A percentile compares a stretch with the other conserved stretches of the same genome.
Conservation (phyloP, 2,329 filamentous ascomycete species). For the Fusarium beomiforme region DNA sequence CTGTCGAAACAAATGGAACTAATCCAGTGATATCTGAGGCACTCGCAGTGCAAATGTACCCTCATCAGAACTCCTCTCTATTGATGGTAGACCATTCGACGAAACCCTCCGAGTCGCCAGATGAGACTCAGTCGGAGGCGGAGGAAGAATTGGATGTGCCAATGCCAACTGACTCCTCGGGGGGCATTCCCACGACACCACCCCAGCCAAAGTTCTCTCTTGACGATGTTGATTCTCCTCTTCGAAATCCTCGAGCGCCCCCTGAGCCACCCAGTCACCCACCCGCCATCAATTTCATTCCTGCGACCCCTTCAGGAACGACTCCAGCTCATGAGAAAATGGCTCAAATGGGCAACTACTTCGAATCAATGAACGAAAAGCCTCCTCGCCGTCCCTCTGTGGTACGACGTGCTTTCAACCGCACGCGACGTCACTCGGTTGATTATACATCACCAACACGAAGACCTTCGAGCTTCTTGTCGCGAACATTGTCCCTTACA, state of each 20-base stretch:
- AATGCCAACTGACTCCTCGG: slow-evolving; percentile 52
- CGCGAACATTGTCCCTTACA: slow-evolving; percentile 65
- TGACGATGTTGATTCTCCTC: slow-evolving; percentile 68
- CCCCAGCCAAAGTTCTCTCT: slow-evolving; percentile 60
- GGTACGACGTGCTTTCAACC: slow-evolving; percentile 63
- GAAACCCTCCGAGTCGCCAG: slow-evolving; percentile 59
- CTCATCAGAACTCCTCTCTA: slow-evolving; percentile 72
- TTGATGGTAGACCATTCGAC: slow-evolving; percentile 67
- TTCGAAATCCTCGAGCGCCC: slow-evolving; percentile 69
- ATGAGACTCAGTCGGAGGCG: slow-evolving; percentile 44
- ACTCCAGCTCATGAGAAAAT: slow-evolving; percentile 65
- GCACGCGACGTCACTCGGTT: slow-evolving; percentile 56
- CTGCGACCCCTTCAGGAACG: slow-evolving; percentile 68
- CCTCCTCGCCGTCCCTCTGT: slow-evolving; percentile 60
- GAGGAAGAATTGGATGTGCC: slow-evolving; percentile 33
- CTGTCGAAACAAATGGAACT: slow-evolving; percentile 70
- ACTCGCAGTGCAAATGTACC: slow-evolving; percentile 68
- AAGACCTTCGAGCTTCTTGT: slow-evolving; percentile 56
- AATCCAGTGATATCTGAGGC: slow-evolving; percentile 72
- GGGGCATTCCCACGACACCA: slow-evolving; percentile 59
- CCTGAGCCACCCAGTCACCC: slow-evolving; percentile 60
- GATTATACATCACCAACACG: slow-evolving; percentile 54
- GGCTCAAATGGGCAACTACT: slow-evolving; percentile 63
- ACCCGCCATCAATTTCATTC: slow-evolving; percentile 66
- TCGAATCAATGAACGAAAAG: slow-evolving; percentile 58